Conservation (phyloP, 495 filamentous ascomycete genomes). For the Tuber melanosporum region DNA sequence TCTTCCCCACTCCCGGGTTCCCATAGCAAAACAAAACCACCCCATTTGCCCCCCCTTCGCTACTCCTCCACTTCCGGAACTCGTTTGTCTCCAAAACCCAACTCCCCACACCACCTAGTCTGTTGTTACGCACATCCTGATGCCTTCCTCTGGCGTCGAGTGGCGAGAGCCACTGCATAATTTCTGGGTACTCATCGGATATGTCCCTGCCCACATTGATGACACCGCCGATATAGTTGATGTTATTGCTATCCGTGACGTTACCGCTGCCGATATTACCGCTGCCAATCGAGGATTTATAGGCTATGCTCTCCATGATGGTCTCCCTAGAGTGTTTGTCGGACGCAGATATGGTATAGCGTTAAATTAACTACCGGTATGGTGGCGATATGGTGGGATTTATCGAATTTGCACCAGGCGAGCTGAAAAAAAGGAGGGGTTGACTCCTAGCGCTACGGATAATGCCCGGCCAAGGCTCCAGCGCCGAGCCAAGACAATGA, state of each 20-base stretch:
- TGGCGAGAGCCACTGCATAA: not conserved
- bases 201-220: no score
- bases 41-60: not conserved
- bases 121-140: not conserved
- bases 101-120: not conserved
- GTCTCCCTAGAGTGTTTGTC: not conserved
- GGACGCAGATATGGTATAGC: not conserved
- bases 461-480: no score
- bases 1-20: not conserved
- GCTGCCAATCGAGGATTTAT: no score
- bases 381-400: not conserved
- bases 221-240: no score
- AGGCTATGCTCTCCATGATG: no score
- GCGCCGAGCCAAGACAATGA: no score
- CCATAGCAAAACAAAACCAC: not conserved
- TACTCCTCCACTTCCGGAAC: not conserved
- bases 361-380: not conserved
- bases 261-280: no score
- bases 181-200: not conserved
- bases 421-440: no score
- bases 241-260: not conserved
- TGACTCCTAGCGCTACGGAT: no score
- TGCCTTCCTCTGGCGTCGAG: not conserved
- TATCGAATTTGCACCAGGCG: not conserved
- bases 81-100: not conserved